Base-by-base conservation (phyloP, 768 basidiomycete species). In the Pisolithus orientalis region DNA sequence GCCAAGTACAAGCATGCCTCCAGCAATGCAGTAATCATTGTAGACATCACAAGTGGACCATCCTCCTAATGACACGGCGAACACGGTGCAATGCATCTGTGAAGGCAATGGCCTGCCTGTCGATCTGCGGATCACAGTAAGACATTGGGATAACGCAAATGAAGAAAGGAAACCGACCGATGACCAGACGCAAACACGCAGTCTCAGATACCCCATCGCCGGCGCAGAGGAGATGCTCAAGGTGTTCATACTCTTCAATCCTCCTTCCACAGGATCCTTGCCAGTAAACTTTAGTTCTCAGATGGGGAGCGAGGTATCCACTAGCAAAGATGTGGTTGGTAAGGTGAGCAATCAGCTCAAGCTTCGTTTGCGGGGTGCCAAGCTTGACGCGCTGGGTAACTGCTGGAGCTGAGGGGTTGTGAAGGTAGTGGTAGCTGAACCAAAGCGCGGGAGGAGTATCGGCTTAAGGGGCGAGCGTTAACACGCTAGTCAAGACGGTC, bases 311-410 rank as follows among this genome's bases (percentile, higher is more conserved):
- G 25, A 70, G 60, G 48, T 69, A 79, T 1, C 72, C 71, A 34
- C 67, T 65, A 24, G 45, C 54, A 62, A 79, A 79, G 57, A 78
- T 65, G 52, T 77, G 53, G 66, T 78, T 79, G 47, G 75, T 77
- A 50, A 78, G 56, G 51, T 78, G 71, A n/a, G 75, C 74, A 21
- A 78, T 53, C 25, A 65, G 62, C 54, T 73, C 74, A 47, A 72
- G 62, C 57, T 63, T 70, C 32, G 55, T 56, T 38, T 68, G 62
- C 0, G 58, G 56, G 39, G 55, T 53, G 38, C 71, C 67, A 38
- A 77, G 66, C 61, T 71, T 73, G 55, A 77, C 55, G 31, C 75
- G 74, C 57, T 78, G 78, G n/a, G 67, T 65, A 34, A 75, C 70
- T 16, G 64, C 58, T 31, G 67, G 65, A 4, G 62, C 60, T 16